Conservation (phyloP, 345 rosid species). For the Hirschfeldia incana region DNA sequence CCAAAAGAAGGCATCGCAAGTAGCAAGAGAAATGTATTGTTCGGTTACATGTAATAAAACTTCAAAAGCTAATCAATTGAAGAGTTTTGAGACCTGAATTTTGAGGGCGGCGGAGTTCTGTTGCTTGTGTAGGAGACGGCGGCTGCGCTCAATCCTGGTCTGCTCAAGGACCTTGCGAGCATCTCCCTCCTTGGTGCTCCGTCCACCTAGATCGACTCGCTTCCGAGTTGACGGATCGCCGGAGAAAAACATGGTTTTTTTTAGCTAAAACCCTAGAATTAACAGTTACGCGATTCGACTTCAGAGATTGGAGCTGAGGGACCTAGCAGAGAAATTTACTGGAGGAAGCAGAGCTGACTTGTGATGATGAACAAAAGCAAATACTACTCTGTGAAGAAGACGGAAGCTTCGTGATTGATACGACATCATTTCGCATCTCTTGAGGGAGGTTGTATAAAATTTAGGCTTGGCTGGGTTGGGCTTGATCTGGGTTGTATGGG, state of each 20-base stretch:
- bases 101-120: conserved; percentile 77
- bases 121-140: conserved; percentile 65
- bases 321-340: not conserved
- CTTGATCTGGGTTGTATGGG: not conserved
- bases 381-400: not conserved
- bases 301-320: not conserved
- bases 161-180: conserved; percentile 92
- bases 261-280: conserved; percentile 15
- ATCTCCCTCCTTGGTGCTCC: conserved; percentile 95
- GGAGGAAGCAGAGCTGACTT: conserved; percentile 7
- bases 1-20: not conserved
- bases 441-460: not conserved
- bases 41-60: too few relatives aligned
- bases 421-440: conserved; percentile 9
- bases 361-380: not conserved
- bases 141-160: conserved; percentile 84
- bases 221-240: conserved; percentile 92
- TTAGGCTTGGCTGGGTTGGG: not conserved
- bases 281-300: conserved; percentile 9
- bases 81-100: conserved; percentile 60
- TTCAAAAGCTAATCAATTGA: not conserved
- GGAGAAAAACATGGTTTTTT: conserved; percentile 67
- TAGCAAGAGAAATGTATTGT: too few relatives aligned
- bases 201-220: conserved; percentile 97
- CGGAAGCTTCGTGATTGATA: conserved; percentile 3